A percentile compares a stretch with the other conserved stretches of the same genome.
Conservation (phyloP, 139 green algal species). For the Pleodorina starrii region DNA sequence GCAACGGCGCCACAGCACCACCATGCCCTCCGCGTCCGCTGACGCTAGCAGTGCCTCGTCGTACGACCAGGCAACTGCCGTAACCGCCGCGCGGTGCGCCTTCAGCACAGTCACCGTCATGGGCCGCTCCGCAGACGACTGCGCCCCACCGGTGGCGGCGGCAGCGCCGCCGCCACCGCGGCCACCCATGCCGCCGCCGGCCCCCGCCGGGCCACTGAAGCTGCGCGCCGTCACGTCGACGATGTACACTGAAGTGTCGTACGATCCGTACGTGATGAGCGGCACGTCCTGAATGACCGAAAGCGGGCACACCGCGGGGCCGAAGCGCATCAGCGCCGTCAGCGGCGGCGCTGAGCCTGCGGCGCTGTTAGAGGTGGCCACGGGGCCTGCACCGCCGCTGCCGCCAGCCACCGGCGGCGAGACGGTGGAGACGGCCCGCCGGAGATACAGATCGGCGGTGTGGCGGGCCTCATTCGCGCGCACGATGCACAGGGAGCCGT, state of each 20-base stretch:
- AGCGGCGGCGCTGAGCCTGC: neutral
- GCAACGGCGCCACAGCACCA: constrained; percentile 56
- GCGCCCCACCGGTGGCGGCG: neutral
- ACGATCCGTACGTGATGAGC: constrained; percentile 46
- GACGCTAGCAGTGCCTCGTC: constrained; percentile 54
- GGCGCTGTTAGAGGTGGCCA: neutral
- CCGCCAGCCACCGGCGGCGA: neutral
- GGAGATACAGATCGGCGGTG: constrained; percentile 37
- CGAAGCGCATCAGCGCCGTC: neutral
- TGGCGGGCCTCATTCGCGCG: constrained; percentile 48
- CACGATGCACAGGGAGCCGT: constrained; percentile 48
- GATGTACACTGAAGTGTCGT: constrained; percentile 61
- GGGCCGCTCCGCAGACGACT: neutral
- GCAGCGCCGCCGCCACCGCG: neutral
- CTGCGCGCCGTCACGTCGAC: constrained; percentile 42
- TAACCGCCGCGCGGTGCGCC: constrained; percentile 52
- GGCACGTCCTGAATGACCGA: constrained; percentile 52
- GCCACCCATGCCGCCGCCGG: neutral
- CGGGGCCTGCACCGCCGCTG: neutral
- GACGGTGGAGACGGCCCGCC: constrained; percentile 9
- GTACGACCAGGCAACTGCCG: constrained; percentile 41
- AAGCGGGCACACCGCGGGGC: constrained; percentile 46
- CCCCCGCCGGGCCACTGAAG: neutral
- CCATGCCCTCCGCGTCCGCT: constrained; percentile 43
- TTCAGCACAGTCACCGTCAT: constrained; percentile 48